Percentiles rank a stretch among this genome's conserved stretches.
phyloP scores from a whole-genome alignment of 768 basidiomycete species.

The Grammothele lineata region DNA sequence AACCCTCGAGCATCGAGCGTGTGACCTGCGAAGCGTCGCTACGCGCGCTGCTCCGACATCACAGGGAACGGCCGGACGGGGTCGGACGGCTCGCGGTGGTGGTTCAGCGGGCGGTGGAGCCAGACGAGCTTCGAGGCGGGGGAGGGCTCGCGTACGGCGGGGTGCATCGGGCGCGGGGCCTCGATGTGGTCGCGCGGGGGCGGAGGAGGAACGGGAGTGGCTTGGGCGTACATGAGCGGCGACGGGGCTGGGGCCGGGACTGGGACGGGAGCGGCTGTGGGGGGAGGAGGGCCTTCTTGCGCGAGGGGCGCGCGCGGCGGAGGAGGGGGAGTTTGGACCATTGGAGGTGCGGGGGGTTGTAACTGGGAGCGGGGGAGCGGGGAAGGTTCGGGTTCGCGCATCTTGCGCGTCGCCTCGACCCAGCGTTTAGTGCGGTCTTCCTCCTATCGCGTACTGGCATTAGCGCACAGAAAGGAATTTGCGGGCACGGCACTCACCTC shows the following conservation, averaged over 20 bases:
- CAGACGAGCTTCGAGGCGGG: slow-evolving; percentile 18
- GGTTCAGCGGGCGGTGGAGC: slow-evolving; percentile 18
- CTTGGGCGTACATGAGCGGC: background rate
- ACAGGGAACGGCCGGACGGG: slow-evolving; percentile 1
- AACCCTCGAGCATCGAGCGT: no score
- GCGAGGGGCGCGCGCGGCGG: background rate
- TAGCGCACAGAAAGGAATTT: background rate
- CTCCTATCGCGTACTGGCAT: background rate
- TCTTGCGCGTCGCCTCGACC: slow-evolving; percentile 17
- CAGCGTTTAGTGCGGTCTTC: slow-evolving; percentile 19
- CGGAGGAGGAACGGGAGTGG: background rate
- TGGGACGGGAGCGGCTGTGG: background rate
- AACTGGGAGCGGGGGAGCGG: slow-evolving; percentile 3
- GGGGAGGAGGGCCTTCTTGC: background rate
- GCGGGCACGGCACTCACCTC: slow-evolving; percentile 5
- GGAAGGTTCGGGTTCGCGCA: slow-evolving; percentile 14
- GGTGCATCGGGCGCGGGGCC: slow-evolving; percentile 11
- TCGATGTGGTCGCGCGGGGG: background rate
- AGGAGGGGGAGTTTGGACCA: background rate
- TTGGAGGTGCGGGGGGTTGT: background rate
- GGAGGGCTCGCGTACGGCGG: slow-evolving; percentile 10
- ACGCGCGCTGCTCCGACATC: slow-evolving; percentile 8
- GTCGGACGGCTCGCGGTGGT: slow-evolving; percentile 4
- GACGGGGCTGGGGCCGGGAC: background rate
- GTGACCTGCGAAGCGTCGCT: background rate